A percentile compares a stretch with the other conserved stretches of the same genome.
phyloP scores from a whole-genome alignment of 2,329 filamentous ascomycete species.

The Hymenoscyphus infarciens region DNA sequence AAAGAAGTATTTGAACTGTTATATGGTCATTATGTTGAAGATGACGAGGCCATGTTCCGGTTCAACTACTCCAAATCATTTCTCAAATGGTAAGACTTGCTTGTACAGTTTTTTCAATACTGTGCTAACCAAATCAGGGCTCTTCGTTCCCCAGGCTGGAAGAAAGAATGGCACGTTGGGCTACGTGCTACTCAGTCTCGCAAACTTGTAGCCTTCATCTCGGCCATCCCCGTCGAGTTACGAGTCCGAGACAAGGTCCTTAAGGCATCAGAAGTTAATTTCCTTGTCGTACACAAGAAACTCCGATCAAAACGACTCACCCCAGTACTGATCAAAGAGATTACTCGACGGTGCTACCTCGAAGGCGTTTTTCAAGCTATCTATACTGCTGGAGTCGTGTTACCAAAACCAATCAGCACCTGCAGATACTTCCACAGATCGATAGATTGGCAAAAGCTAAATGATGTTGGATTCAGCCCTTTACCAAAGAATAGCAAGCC shows the following conservation, averaged over 20 bases:
- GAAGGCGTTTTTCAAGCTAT: constrained; percentile 89
- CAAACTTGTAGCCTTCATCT: constrained; percentile 94
- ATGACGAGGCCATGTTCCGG: constrained; percentile 93
- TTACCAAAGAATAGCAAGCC: constrained; percentile 81
- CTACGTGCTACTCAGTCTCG: constrained; percentile 79
- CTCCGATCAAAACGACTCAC: constrained; percentile 88
- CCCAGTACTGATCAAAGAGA: constrained; percentile 94
- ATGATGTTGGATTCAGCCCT: constrained; percentile 90
- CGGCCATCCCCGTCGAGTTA: constrained; percentile 81
- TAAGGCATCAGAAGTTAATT: constrained; percentile 90
- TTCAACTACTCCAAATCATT: constrained; percentile 93
- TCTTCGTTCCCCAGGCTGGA: constrained; percentile 91
- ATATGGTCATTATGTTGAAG: constrained; percentile 94
- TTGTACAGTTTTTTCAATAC: neutral
- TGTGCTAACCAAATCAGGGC: constrained; percentile 56
- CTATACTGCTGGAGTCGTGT: constrained; percentile 87
- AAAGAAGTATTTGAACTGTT: constrained; percentile 90
- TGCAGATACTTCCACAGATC: constrained; percentile 94
- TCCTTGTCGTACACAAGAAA: constrained; percentile 97
- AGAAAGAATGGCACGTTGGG: constrained; percentile 90
- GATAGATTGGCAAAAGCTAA: constrained; percentile 93
- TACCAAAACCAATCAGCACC: constrained; percentile 88
- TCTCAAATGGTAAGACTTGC: constrained; percentile 70
- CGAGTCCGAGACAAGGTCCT: constrained; percentile 74
- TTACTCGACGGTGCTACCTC: constrained; percentile 87